These are phyloP conservation scores for Lepiota brunneoincarnata DNA, from an alignment of 768 basidiomycete species.

Conservation along the genomic window DNA sequence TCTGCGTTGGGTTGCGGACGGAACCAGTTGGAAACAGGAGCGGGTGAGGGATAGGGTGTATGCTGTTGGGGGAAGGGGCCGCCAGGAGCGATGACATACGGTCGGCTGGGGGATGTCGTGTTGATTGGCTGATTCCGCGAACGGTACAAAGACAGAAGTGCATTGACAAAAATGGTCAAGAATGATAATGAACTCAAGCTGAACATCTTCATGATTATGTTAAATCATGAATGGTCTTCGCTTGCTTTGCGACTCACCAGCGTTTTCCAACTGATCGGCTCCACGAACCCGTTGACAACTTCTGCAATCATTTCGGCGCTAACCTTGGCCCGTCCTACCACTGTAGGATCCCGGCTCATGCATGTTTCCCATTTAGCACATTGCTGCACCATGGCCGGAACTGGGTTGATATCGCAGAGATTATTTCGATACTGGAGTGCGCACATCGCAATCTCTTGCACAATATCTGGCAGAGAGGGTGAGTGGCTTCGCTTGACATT, in stretches of 20 bases:
- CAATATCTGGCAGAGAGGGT: slow-evolving; percentile 56
- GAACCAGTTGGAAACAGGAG: slow-evolving; percentile 45
- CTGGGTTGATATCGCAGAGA: slow-evolving; percentile 67
- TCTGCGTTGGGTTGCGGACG: slow-evolving; percentile 40
- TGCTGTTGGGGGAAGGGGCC: slow-evolving; percentile 43
- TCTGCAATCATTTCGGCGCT: slow-evolving; percentile 95
- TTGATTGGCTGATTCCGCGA: slow-evolving; percentile 51
- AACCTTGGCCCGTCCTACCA: slow-evolving; percentile 85
- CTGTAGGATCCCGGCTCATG: slow-evolving; percentile 92
- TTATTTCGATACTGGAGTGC: slow-evolving; percentile 79
- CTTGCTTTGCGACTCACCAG: slow-evolving; percentile 52
- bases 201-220: slow-evolving; percentile 49
- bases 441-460: slow-evolving; percentile 91
- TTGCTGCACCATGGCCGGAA: slow-evolving; percentile 86
- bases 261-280: slow-evolving; percentile 97
- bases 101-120: slow-evolving; percentile 27
- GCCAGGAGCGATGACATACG: slow-evolving; percentile 38
- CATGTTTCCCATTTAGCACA: slow-evolving; percentile 92
- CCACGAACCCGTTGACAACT: slow-evolving; percentile 94
- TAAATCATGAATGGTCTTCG: background rate
- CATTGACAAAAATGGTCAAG: slow-evolving; percentile 77
- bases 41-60: slow-evolving; percentile 48
- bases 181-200: slow-evolving; percentile 74
- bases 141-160: slow-evolving; percentile 76
- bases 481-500: background rate